Conservation (phyloP, 2,329 filamentous ascomycete species). For the Sporothrix globosa region DNA sequence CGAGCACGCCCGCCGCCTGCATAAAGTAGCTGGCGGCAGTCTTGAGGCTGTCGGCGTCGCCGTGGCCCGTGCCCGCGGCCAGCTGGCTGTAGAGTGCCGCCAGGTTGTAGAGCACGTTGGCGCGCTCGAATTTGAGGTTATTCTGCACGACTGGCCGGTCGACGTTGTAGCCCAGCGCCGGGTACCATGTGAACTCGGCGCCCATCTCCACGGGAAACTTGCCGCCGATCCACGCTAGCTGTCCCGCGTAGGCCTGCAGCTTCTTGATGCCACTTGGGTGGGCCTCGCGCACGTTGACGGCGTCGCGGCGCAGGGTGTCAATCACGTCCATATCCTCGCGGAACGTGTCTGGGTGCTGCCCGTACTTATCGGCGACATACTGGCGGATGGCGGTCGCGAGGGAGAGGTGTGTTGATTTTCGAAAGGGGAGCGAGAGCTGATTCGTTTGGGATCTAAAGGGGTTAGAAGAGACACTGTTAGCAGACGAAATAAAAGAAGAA, state of each 20-base stretch:
- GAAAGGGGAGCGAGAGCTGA: constrained; percentile 61
- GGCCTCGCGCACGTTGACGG: constrained; percentile 85
- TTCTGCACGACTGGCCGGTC: constrained; percentile 69
- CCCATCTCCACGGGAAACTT: constrained; percentile 98
- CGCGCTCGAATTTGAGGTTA: constrained; percentile 78
- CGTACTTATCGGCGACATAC: constrained; percentile 98
- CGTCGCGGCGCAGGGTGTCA: constrained; percentile 78
- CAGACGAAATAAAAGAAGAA: not conserved
- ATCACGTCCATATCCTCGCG: constrained; percentile 81
- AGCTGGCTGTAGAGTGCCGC: constrained; percentile 92
- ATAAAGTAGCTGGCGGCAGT: constrained; percentile 88
- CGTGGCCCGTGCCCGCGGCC: constrained; percentile 73
- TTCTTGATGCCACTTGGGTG: constrained; percentile 85
- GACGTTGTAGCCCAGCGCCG: constrained; percentile 86
- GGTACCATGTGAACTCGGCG: constrained; percentile 95
- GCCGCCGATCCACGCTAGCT: constrained; percentile 88
- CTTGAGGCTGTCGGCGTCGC: constrained; percentile 76
- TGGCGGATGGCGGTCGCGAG: constrained; percentile 83
- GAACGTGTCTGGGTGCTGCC: constrained; percentile 98
- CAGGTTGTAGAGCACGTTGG: constrained; percentile 92
- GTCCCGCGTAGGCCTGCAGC: constrained; percentile 87
- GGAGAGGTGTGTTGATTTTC: constrained; percentile 76
- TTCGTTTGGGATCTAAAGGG: constrained; percentile 19
- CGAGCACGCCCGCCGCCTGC: constrained; percentile 80
- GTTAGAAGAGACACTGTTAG: not conserved